Percentiles rank a stretch among this genome's conserved stretches.
phyloP scores from a whole-genome alignment of 2,329 filamentous ascomycete genomes.

The Cladosporium sp. region DNA sequence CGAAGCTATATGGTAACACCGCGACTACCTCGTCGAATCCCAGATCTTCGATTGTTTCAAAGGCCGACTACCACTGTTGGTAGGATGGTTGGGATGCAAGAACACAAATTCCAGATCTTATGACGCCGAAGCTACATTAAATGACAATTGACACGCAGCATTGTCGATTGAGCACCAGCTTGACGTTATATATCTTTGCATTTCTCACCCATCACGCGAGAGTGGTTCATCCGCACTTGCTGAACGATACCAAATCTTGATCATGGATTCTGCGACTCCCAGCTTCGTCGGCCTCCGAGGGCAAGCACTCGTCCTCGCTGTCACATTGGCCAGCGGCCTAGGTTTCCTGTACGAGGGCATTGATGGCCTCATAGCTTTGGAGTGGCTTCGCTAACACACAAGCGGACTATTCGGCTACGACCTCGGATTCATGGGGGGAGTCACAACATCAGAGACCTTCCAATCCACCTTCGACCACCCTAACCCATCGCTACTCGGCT shows the following conservation, averaged over 20 bases:
- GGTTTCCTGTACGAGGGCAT: neutral
- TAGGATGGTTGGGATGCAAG: neutral
- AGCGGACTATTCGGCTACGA: neutral
- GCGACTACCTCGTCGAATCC: neutral
- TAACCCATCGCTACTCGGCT: neutral
- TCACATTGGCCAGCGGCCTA: neutral
- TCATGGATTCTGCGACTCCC: neutral
- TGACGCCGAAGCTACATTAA: neutral
- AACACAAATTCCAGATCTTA: neutral
- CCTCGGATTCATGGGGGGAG: neutral
- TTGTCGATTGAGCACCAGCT: neutral
- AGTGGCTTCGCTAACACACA: too few relatives aligned
- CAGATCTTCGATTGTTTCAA: neutral
- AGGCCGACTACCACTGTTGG: neutral
- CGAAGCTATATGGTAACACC: neutral
- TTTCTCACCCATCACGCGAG: neutral
- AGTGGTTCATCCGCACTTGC: neutral
- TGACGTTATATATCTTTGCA: neutral
- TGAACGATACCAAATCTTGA: neutral
- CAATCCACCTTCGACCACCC: neutral
- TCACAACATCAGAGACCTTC: neutral
- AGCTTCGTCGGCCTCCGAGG: neutral
- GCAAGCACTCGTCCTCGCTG: neutral
- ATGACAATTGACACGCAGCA: neutral
- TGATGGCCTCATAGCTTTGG: too few relatives aligned